phyloP scores from a whole-genome alignment of 306 rosid species.

The Trichosanthes truncata region DNA sequence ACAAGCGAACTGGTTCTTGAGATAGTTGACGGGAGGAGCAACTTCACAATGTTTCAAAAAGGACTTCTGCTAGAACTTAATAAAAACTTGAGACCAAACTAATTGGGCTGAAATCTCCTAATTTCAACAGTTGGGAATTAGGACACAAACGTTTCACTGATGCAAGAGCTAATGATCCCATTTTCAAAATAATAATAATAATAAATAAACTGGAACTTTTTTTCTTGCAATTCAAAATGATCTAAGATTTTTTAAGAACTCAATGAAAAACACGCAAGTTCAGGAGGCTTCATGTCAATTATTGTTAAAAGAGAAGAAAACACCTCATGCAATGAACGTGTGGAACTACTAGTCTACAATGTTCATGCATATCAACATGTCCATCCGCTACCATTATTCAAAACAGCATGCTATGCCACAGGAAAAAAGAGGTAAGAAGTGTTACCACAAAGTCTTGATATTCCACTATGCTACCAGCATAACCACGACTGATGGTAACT shows the following conservation, averaged over 20 bases:
- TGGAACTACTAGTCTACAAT: background rate
- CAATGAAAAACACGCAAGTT: background rate
- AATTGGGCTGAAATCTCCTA: background rate
- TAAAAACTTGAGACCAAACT: background rate
- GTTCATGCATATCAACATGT: background rate
- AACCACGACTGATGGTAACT: conserved; percentile 90
- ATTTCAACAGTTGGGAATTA: background rate
- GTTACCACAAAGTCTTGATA: conserved; percentile 93
- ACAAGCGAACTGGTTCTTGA: background rate
- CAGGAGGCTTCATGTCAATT: background rate
- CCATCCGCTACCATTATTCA: background rate
- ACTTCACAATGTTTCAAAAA: background rate
- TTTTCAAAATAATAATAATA: background rate
- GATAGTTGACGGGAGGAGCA: background rate
- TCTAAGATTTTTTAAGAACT: background rate
- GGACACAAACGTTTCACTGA: background rate
- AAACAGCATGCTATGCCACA: background rate
- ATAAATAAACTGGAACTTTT: background rate
- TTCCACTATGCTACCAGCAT: conserved; percentile 85
- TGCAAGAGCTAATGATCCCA: background rate
- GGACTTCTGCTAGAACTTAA: background rate
- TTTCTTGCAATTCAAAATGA: background rate
- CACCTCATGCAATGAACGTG: background rate
- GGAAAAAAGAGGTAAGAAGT: conserved; percentile 2
- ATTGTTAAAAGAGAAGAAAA: background rate